These are phyloP conservation scores for Aureobasidium sp. DNA, from an alignment of 2,329 filamentous ascomycete genomes.

Conservation along the genomic window DNA sequence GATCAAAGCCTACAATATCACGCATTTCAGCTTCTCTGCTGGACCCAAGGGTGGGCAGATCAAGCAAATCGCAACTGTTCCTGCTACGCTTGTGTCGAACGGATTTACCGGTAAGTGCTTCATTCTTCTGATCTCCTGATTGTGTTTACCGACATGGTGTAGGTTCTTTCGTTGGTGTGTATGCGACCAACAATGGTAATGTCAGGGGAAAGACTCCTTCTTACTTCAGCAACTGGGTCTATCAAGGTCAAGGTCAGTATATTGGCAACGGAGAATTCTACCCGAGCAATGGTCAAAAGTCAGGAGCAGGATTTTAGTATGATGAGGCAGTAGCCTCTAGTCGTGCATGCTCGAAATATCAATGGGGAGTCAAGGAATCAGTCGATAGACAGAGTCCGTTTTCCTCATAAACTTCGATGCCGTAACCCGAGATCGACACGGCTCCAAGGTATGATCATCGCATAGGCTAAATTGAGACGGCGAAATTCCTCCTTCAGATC, in stretches of 20 bases:
- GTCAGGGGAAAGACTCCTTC: conserved; percentile 10
- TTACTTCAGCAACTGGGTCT: conserved; percentile 19
- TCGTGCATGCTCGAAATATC: no score
- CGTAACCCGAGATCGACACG: conserved; percentile 1
- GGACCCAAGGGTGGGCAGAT: not conserved
- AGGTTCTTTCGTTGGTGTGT: conserved; percentile 21
- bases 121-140: no score
- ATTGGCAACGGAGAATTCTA: conserved; percentile 19
- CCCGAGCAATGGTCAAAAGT: conserved; percentile 15
- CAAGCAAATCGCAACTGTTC: conserved; percentile 8
- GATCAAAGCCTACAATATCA: conserved; percentile 14
- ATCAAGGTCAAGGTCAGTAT: conserved; percentile 23
- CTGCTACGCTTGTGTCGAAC: conserved; percentile 17
- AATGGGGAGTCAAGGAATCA: no score
- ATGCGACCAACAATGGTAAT: conserved; percentile 23
- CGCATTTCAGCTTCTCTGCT: conserved; percentile 20
- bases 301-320: not conserved
- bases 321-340: not conserved
- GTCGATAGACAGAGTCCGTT: not conserved
- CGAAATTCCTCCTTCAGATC: not conserved
- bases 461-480: conserved; percentile 17
- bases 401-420: not conserved
- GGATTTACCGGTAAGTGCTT: conserved; percentile 21
- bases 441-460: not conserved
- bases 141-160: not conserved